Evolutionary conservation across 257 asterid genomes (phyloP), one percentile per base, ranked within the genome.

Genomic region (Plantago major): DNA sequence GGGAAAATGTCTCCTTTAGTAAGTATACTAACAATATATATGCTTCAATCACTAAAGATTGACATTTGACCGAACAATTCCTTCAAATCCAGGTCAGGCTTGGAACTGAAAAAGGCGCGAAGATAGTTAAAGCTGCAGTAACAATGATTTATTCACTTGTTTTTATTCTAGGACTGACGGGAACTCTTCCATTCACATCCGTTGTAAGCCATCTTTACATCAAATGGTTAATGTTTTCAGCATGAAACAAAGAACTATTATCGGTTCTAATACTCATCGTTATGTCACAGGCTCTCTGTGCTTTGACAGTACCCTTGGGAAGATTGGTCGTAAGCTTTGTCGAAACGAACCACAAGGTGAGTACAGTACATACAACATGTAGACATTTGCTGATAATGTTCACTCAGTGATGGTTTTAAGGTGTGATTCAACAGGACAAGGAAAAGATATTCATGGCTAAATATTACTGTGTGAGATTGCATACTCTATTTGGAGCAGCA

Each of bases 1-100:
- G 87, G 90, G 11, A 87, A 90, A 62, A 38, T 58, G 28, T 90
- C 95, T 55, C 97, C 97, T 28, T 65, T 87, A 88, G 96, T 87
- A 67, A 79, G 95, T 80, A 12, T 19, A 49, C 11, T 37, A 28
- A 6, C 18, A 15, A 16, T 62, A 9, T 49, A 14, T 26, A 9
- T 19, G 58, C 12, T 53, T n/a, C 15, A 62, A 26, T 55, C 68
- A 49, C 42, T 3, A 60, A 52, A 52, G 62, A 48, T 57, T 30
- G 45, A 58, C 50, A 26, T 11, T 48, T 9, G 15, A n/a, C 22
- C 5, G 40, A 72, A 45, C 64, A 51, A 49, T 57, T 30, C 18
- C 3, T 22, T 56, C 45, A 45, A 8, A 58, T 78, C 57, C 81
- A 86, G 96, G 95, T 89, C 38, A 76, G 86, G 75, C 89, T 90